A percentile compares a stretch with the other conserved stretches of the same genome.
Conservation (phyloP, 2,329 filamentous ascomycete genomes). For the Fusarium floridanum region DNA sequence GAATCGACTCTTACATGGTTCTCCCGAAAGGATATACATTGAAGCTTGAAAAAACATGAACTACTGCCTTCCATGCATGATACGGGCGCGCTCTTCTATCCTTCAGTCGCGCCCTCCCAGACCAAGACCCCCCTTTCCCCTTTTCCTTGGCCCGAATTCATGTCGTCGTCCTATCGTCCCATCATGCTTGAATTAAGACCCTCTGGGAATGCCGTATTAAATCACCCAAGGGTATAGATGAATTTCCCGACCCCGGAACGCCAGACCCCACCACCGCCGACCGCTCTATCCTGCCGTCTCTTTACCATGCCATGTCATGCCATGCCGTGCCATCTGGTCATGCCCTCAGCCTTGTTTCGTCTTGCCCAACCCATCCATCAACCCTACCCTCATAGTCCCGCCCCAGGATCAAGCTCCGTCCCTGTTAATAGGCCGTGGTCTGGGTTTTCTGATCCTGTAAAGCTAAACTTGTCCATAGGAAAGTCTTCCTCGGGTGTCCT, state of each 20-base stretch:
- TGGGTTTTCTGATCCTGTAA: slow-evolving; percentile 54
- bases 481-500: slow-evolving; percentile 76
- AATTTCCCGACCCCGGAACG: slow-evolving; percentile 41
- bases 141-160: slow-evolving; percentile 41
- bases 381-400: slow-evolving; percentile 32
- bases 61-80: slow-evolving; percentile 1
- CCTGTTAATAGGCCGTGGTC: slow-evolving; percentile 51
- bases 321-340: neutral
- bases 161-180: slow-evolving; percentile 51
- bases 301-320: neutral
- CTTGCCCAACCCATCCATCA: neutral
- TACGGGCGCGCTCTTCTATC: slow-evolving; percentile 6
- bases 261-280: slow-evolving; percentile 28
- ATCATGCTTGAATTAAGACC: slow-evolving; percentile 46
- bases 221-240: slow-evolving; percentile 41
- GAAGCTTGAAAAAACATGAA: slow-evolving; percentile 22
- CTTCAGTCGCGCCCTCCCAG: slow-evolving; percentile 3
- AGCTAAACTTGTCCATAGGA: slow-evolving; percentile 70
- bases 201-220: slow-evolving; percentile 42
- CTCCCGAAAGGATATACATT: slow-evolving; percentile 15
- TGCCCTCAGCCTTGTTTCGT: neutral
- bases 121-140: neutral
- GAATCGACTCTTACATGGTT: neutral
- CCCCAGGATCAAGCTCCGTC: slow-evolving; percentile 45
- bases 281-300: neutral